phyloP scores from a whole-genome alignment of 2,329 filamentous ascomycete genomes.

The Trichoderma sp. region DNA sequence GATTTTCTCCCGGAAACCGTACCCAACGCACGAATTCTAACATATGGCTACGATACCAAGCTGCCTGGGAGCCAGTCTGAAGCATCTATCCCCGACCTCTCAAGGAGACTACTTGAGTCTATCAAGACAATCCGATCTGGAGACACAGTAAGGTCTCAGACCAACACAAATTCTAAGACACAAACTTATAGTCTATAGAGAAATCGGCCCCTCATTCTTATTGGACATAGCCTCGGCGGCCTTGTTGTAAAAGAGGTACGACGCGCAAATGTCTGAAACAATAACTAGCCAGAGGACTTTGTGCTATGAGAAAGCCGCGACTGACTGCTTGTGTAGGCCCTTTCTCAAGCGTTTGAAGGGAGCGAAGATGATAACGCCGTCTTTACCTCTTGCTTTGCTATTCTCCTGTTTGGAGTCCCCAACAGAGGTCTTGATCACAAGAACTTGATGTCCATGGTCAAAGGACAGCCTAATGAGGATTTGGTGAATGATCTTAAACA shows the following conservation, averaged over 20 bases:
- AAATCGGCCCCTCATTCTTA: conserved; percentile 27
- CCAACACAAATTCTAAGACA: neutral
- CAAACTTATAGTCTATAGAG: neutral
- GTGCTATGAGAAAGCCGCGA: neutral
- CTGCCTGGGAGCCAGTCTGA: conserved; percentile 30
- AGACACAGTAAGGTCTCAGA: neutral
- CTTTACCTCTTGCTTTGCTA: conserved; percentile 29
- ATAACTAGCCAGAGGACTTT: neutral
- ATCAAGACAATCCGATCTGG: conserved; percentile 12
- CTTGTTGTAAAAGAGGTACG: conserved; percentile 33
- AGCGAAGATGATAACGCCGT: conserved; percentile 20
- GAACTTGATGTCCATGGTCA: conserved; percentile 29
- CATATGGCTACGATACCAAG: conserved; percentile 37
- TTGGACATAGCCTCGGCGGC: conserved; percentile 29
- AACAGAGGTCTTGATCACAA: conserved; percentile 33
- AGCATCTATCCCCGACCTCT: conserved; percentile 25
- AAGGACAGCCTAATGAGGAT: conserved; percentile 30
- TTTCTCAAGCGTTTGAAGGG: conserved; percentile 26
- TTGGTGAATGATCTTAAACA: conserved; percentile 31
- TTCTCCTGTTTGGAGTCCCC: conserved; percentile 36
- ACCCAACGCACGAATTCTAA: conserved; percentile 31
- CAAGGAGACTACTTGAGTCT: neutral
- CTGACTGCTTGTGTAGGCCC: conserved; percentile 24
- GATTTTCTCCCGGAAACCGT: conserved; percentile 34
- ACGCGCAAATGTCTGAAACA: neutral